Conservation (phyloP, 2,329 filamentous ascomycete genomes). For the Juglanconis sp. region DNA sequence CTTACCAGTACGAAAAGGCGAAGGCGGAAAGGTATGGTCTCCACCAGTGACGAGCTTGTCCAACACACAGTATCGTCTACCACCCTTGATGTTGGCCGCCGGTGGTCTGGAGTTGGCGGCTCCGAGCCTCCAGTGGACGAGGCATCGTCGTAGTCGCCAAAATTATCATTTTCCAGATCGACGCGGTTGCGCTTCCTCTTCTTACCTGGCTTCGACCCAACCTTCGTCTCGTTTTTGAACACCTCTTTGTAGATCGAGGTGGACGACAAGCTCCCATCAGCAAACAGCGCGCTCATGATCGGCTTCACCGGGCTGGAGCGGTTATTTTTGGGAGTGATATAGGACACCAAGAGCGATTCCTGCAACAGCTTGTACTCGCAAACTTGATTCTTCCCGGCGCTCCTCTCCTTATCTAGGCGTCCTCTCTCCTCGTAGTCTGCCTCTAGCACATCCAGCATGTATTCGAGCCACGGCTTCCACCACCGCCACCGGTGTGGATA, state of each 20-base stretch:
- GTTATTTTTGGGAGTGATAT: slow-evolving; percentile 43
- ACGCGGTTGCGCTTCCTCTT: slow-evolving; percentile 50
- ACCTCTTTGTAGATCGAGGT: slow-evolving; percentile 60
- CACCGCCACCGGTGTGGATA: slow-evolving; percentile 73
- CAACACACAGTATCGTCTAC: slow-evolving; percentile 17
- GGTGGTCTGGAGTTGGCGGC: slow-evolving; percentile 42
- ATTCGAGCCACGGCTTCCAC: slow-evolving; percentile 78
- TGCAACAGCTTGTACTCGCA: slow-evolving; percentile 35
- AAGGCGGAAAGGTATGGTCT: slow-evolving; percentile 60
- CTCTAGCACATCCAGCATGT: slow-evolving; percentile 76
- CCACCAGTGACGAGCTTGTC: slow-evolving; percentile 37
- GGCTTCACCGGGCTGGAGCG: slow-evolving; percentile 47
- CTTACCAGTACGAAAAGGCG: slow-evolving; percentile 58
- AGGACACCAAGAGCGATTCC: slow-evolving; percentile 59
- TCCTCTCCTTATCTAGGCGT: slow-evolving; percentile 40
- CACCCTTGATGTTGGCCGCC: slow-evolving; percentile 31
- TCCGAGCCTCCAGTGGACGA: slow-evolving; percentile 45
- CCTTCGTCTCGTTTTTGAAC: slow-evolving; percentile 63
- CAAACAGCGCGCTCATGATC: slow-evolving; percentile 65
- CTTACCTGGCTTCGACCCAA: slow-evolving; percentile 38
- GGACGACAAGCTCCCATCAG: slow-evolving; percentile 56
- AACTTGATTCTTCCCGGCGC: slow-evolving; percentile 21
- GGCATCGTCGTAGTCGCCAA: slow-evolving; percentile 57
- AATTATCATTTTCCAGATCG: slow-evolving; percentile 58
- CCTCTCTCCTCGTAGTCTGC: slow-evolving; percentile 62